These are phyloP conservation scores for Vickermania spadyakhi DNA, from an alignment of 208 protist genomes.

Conservation along the genomic window DNA sequence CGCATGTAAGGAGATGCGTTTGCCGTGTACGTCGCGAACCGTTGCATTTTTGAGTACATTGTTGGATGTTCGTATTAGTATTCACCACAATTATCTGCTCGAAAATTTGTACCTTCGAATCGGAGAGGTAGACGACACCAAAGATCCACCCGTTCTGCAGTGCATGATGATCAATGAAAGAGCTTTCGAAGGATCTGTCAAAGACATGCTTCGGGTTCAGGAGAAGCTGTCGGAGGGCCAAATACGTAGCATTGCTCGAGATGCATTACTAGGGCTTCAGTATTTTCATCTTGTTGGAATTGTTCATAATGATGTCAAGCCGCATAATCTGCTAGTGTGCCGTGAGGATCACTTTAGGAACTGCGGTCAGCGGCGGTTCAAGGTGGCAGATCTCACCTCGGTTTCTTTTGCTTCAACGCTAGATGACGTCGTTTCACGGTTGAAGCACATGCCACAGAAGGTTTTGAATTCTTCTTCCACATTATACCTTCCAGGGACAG, in stretches of 20 bases:
- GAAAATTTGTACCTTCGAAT: neutral
- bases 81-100: neutral
- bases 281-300: slow-evolving; percentile 43
- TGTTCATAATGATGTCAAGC: slow-evolving; percentile 82
- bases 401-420: slow-evolving; percentile 1
- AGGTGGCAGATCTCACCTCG: slow-evolving; percentile 47
- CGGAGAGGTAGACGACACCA: neutral
- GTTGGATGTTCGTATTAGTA: neutral
- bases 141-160: neutral
- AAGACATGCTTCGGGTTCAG: slow-evolving; percentile 9
- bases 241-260: slow-evolving; percentile 22
- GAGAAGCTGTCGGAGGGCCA: slow-evolving; percentile 13
- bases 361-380: slow-evolving; percentile 16
- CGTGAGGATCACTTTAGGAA: slow-evolving; percentile 3
- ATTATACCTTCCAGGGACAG: slow-evolving; percentile 24
- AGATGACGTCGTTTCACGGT: neutral
- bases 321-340: slow-evolving; percentile 72
- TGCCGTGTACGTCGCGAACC: neutral
- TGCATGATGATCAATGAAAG: neutral
- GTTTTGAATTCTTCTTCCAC: neutral
- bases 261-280: slow-evolving; percentile 28
- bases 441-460: slow-evolving; percentile 4
- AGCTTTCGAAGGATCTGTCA: neutral
- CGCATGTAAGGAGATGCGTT: neutral
- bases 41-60: neutral